These are phyloP conservation scores for Phytopythium cucurbitacearum DNA, from an alignment of 352 stramenopile species.

Conservation along the genomic window DNA sequence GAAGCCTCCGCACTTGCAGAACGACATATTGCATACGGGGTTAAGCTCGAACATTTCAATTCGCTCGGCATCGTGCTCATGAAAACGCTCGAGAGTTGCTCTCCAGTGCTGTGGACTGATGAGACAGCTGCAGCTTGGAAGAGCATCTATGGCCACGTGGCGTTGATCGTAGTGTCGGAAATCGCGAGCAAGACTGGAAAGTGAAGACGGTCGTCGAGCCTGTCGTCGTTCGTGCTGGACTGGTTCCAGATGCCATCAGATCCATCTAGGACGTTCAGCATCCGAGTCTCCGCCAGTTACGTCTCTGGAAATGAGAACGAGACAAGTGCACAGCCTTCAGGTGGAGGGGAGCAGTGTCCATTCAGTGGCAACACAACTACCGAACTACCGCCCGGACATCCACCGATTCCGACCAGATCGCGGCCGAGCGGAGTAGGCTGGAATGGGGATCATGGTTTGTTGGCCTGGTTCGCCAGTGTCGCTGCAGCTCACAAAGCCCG, in stretches of 20 bases:
- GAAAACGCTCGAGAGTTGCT: conserved; percentile 21
- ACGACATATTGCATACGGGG: conserved; percentile 34
- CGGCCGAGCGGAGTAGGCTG: background rate
- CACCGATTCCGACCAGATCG: background rate
- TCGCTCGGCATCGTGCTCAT: conserved; percentile 22
- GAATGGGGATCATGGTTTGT: no score
- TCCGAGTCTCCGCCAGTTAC: background rate
- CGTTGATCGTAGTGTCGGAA: conserved; percentile 20
- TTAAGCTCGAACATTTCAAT: conserved; percentile 34
- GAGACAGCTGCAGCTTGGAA: conserved; percentile 23
- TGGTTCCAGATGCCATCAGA: background rate
- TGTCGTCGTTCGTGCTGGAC: background rate
- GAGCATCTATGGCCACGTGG: conserved; percentile 20
- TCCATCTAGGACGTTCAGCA: background rate
- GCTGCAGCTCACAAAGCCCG: no score
- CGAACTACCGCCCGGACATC: background rate
- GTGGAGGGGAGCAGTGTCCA: background rate
- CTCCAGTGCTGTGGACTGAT: conserved; percentile 19
- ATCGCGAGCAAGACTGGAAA: conserved; percentile 7
- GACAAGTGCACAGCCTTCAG: background rate
- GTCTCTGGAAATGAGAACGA: no score
- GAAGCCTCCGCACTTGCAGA: conserved; percentile 18
- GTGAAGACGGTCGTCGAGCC: background rate
- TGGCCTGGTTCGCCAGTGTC: no score
- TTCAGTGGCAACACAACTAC: background rate